Evolutionary conservation across 2,329 filamentous ascomycete genomes (phyloP), one percentile per base, ranked within the genome.

Genomic region (Cercospora zeina): DNA sequence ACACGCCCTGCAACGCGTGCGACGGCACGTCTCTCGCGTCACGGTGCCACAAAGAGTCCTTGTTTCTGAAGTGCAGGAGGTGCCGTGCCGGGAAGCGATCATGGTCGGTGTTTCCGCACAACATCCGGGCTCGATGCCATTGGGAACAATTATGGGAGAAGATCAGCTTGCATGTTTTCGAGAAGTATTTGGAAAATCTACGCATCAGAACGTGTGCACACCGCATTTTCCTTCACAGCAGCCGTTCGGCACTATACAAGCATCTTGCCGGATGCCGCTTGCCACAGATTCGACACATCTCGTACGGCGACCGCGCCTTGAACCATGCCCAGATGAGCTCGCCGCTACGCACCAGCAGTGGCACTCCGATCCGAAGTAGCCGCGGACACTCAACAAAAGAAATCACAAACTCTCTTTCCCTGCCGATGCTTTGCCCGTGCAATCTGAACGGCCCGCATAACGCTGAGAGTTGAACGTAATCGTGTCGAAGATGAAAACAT

Each of bases 261-360:
- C 53, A 55, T 42, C 53, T 24, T 16, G 33, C 53, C 13, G 34
- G 33, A 31, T 55, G 53, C 13, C 16, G 16, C 34, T 39, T 30
- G 21, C 34, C 16, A 34, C 53, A 55, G 10, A 55, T 14, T 16
- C 21, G 53, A 39, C 53, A 55, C 2, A n/a, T 13, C 14, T 21
- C 24, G 19, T 30, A 16, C 1, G 53, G 34, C 16, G 16, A 33
- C 34, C 33, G 33, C 24, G 53, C 31, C 21, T 37, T 33, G 34
- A 55, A 55, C 53, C 53, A 55, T n/a, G 33, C 16, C 53, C 33
- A 37, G 6, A 42, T 30, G 10, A 39, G 24, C 33, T 55, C 53
- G n/a, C 53, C 53, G 2, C 10, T 27, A 11, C n/a, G 30, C 7
- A 24, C 14, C 34, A 36, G 34, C 16, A 55, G 13, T 36, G 31